Conservation (phyloP, 257 asterid genomes). For the Forsythia viridissima region DNA sequence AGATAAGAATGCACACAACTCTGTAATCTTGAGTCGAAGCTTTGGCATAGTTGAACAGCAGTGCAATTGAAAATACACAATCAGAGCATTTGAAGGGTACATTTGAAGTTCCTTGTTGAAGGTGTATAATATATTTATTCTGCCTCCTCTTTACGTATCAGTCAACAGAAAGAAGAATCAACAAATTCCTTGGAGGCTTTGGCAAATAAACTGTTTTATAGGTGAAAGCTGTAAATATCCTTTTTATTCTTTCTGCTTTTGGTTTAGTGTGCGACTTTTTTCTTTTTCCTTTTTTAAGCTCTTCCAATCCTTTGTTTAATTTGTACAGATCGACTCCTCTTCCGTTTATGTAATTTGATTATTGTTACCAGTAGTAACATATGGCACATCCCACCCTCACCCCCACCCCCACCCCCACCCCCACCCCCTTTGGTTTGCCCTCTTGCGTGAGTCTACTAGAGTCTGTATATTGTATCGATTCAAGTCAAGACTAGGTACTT, state of each 20-base stretch:
- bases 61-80: background rate
- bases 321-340: constrained; percentile 57
- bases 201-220: constrained; percentile 67
- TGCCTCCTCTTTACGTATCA: constrained; percentile 45
- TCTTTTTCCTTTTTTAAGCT: constrained; percentile 1
- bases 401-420: no score
- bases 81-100: background rate
- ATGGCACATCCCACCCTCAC: no score
- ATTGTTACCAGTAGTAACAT: constrained; percentile 13
- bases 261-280: constrained; percentile 23
- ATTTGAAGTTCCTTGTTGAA: constrained; percentile 25
- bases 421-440: no score
- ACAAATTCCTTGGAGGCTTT: constrained; percentile 56
- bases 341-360: constrained; percentile 44
- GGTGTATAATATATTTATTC: constrained; percentile 55
- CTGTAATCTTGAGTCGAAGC: no score
- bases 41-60: background rate
- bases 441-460: no score
- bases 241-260: constrained; percentile 19
- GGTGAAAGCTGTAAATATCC: constrained; percentile 77
- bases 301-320: constrained; percentile 35
- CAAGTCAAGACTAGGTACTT: no score
- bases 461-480: no score
- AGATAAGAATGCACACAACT: constrained; percentile 23
- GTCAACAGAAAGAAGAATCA: constrained; percentile 20